Percentiles rank a stretch among this genome's conserved stretches.
Evolutionary conservation across 371 early-diverging fungal genomes (phyloP).

Genomic region (Mucor sp.): DNA sequence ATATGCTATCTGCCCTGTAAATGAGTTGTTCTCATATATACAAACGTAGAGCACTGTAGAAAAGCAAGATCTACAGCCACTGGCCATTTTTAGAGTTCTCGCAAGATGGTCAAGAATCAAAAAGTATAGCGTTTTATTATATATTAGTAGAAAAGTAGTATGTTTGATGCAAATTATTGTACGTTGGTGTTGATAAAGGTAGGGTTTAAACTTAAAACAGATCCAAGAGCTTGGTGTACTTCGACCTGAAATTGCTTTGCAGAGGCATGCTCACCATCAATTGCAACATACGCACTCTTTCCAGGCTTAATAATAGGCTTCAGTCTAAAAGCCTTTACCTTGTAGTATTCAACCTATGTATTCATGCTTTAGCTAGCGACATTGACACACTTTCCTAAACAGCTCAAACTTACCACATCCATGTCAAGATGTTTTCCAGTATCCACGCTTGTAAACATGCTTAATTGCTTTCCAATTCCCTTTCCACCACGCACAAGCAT

Average conservation of each 20-base stretch:
- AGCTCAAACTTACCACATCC: conserved; percentile 44
- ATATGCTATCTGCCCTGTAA: no score
- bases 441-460: conserved; percentile 52
- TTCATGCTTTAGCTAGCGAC: not conserved
- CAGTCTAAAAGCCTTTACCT: conserved; percentile 61
- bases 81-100: no score
- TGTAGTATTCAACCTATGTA: conserved; percentile 61
- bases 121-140: not conserved
- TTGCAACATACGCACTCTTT: conserved; percentile 53
- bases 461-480: conserved; percentile 33
- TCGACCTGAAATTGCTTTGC: conserved; percentile 63
- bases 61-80: no score
- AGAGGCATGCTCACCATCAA: conserved; percentile 68
- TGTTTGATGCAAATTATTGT: not conserved
- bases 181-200: conserved; percentile 26
- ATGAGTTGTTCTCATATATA: no score
- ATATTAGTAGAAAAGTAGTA: not conserved
- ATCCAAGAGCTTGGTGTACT: conserved; percentile 56
- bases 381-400: not conserved
- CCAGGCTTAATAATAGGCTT: conserved; percentile 43
- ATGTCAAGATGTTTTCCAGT: conserved; percentile 54
- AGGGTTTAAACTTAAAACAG: conserved; percentile 48
- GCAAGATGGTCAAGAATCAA: no score
- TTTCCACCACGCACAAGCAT: conserved; percentile 45
- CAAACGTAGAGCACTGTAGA: no score